These are phyloP conservation scores for Porodaedalea pini DNA, from an alignment of 1,284 basidiomycete species.

Conservation along the genomic window DNA sequence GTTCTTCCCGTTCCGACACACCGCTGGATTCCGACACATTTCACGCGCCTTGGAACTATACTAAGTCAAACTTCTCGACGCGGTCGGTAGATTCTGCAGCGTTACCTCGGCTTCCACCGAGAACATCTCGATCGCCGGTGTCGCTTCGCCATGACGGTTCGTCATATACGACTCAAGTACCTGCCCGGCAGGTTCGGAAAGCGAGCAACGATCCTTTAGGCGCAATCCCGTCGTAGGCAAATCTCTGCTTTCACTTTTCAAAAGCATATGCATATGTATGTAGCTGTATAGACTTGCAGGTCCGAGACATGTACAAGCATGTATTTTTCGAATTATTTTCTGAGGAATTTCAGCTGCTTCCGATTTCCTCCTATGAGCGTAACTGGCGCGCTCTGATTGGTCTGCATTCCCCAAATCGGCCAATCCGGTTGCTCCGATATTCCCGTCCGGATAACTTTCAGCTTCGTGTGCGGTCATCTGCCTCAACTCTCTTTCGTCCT, in stretches of 20 bases:
- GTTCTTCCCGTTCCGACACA: background rate
- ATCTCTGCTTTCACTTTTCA: too few species aligned
- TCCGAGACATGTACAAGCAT: background rate
- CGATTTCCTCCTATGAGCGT: constrained; percentile 4
- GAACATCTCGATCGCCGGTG: constrained; percentile 4
- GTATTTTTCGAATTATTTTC: too few species aligned
- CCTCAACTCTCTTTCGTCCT: constrained; percentile 3
- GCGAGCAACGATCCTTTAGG: constrained; percentile 22
- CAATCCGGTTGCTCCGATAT: background rate
- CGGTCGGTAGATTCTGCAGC: constrained; percentile 6
- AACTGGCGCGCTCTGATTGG: background rate
- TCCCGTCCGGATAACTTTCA: background rate
- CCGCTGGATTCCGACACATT: constrained; percentile 12
- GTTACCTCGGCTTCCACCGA: constrained; percentile 21
- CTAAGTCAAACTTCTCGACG: constrained; percentile 22
- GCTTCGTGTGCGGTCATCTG: background rate
- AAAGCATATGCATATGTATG: too few species aligned
- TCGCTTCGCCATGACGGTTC: constrained; percentile 2
- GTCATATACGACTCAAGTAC: constrained; percentile 3
- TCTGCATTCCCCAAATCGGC: background rate
- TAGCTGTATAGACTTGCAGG: background rate
- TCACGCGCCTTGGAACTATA: constrained; percentile 24
- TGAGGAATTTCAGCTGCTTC: background rate
- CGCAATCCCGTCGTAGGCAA: constrained; percentile 4
- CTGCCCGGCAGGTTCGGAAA: constrained; percentile 13